Percentiles rank a stretch among this genome's conserved stretches.
These are phyloP conservation scores for Gnaphalium uliginosum DNA, from an alignment of 129 eudicot genomes.

Conservation along the genomic window DNA sequence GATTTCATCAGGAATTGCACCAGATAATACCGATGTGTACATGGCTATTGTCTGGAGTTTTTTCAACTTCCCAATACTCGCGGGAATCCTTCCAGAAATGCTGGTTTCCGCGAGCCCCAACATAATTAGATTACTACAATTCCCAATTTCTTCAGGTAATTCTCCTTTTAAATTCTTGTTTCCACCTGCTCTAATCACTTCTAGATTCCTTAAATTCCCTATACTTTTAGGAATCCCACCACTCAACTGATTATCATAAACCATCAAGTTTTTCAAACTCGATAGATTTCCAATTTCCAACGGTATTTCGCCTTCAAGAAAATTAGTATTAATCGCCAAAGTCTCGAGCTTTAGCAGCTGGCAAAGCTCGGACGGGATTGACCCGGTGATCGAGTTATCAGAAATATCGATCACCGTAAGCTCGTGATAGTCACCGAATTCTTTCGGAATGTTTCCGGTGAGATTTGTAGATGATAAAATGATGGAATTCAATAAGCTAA, in stretches of 20 bases:
- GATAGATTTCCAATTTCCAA: constrained; percentile 66
- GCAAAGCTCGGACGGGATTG: constrained; percentile 77
- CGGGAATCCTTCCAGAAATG: constrained; percentile 71
- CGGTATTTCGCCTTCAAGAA: constrained; percentile 64
- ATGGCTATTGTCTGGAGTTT: constrained; percentile 71
- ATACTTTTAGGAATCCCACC: constrained; percentile 78
- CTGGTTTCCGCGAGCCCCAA: constrained; percentile 91
- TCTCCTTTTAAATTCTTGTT: constrained; percentile 78
- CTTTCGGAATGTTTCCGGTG: constrained; percentile 68
- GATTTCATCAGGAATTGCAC: constrained; percentile 80
- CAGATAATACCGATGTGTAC: constrained; percentile 68
- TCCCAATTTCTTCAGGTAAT: constrained; percentile 83
- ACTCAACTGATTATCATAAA: constrained; percentile 74
- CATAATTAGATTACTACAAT: constrained; percentile 55
- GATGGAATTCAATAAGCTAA: constrained; percentile 49
- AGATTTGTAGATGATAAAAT: constrained; percentile 65
- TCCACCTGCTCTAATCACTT: constrained; percentile 81
- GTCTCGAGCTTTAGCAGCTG: constrained; percentile 47
- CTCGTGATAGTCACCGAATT: constrained; percentile 72
- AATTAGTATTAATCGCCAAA: constrained; percentile 57
- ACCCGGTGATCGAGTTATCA: constrained; percentile 66
- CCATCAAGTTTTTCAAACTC: constrained; percentile 36
- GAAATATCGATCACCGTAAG: constrained; percentile 60
- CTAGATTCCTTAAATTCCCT: constrained; percentile 56
- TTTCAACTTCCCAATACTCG: constrained; percentile 67